Conservation (phyloP, 345 rosid genomes). For the Hibiscus mutabilis region DNA sequence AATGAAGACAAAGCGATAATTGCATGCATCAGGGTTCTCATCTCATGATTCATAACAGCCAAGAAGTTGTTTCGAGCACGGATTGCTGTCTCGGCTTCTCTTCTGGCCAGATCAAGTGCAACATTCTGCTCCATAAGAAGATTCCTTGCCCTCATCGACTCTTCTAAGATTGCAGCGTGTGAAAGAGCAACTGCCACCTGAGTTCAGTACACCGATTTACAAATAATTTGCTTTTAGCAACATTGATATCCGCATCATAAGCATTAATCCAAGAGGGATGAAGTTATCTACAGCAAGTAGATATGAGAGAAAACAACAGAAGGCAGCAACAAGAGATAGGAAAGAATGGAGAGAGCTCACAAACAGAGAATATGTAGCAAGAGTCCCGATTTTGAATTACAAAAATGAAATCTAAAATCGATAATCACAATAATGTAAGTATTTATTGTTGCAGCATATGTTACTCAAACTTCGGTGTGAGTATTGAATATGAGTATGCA, state of each 20-base stretch:
- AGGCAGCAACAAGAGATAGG: background rate
- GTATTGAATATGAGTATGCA: background rate
- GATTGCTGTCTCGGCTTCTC: slow-evolving; percentile 95
- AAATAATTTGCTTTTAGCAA: slow-evolving; percentile 7
- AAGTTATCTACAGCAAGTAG: background rate
- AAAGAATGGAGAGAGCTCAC: background rate
- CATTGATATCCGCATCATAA: background rate
- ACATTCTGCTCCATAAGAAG: slow-evolving; percentile 96
- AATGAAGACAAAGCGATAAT: slow-evolving; percentile 90
- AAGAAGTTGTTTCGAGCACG: slow-evolving; percentile 94
- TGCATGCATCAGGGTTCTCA: slow-evolving; percentile 99
- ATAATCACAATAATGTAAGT: background rate
- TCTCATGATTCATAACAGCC: slow-evolving; percentile 99
- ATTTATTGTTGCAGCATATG: background rate
- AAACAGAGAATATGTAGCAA: background rate
- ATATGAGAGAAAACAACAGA: slow-evolving; percentile 2
- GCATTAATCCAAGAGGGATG: background rate
- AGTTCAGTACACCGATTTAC: slow-evolving; percentile 9
- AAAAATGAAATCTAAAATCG: background rate
- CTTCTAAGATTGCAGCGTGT: slow-evolving; percentile 96
- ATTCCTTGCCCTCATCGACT: slow-evolving; percentile 97
- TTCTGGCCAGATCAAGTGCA: slow-evolving; percentile 85
- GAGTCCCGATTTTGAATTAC: background rate
- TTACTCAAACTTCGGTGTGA: background rate
- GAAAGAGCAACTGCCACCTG: slow-evolving; percentile 99